Evolutionary conservation across 2,329 filamentous ascomycete species (phyloP).

Genomic region (Geosmithia morbida): DNA sequence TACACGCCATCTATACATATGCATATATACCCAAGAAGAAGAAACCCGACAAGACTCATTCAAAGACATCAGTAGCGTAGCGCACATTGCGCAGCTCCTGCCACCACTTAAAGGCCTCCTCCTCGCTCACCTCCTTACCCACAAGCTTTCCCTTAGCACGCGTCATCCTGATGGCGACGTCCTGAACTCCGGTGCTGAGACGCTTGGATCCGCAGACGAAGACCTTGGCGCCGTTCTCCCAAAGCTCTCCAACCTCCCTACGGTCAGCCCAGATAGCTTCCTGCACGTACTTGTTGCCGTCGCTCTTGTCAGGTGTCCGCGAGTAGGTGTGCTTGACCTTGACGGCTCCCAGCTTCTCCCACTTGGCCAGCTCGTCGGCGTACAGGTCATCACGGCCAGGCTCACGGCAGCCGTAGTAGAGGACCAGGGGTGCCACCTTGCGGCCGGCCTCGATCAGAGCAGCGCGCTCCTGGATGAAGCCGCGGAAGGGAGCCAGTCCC

Average conservation of each 20-base stretch:
- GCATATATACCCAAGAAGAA: background rate
- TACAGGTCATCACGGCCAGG: conserved; percentile 30
- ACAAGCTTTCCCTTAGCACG: conserved; percentile 5
- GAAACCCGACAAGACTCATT: conserved; percentile 12
- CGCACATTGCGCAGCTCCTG: conserved; percentile 31
- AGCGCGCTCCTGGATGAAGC: conserved; percentile 42
- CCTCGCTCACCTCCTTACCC: conserved; percentile 20
- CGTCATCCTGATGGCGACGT: conserved; percentile 8
- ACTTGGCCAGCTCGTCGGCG: conserved; percentile 23
- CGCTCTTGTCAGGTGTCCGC: conserved; percentile 16
- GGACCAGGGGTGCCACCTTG: conserved; percentile 35
- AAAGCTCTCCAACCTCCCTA: conserved; percentile 15
- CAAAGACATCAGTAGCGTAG: conserved; percentile 43
- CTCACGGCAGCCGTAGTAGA: conserved; percentile 34
- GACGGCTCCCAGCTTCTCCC: conserved; percentile 33
- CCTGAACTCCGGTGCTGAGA: conserved; percentile 25
- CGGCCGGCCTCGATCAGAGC: conserved; percentile 25
- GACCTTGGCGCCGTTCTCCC: conserved; percentile 28
- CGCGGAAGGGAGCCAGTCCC: conserved; percentile 44
- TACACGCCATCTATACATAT: too few relatives aligned
- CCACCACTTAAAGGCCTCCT: conserved; percentile 23
- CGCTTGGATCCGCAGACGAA: conserved; percentile 45
- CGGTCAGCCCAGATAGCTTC: conserved; percentile 16
- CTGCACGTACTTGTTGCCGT: conserved; percentile 25
- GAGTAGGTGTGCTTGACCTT: conserved; percentile 39